Evolutionary conservation across 2,329 filamentous ascomycete genomes (phyloP), one percentile per base, ranked within the genome.

Genomic region (Clonostachys chloroleuca): DNA sequence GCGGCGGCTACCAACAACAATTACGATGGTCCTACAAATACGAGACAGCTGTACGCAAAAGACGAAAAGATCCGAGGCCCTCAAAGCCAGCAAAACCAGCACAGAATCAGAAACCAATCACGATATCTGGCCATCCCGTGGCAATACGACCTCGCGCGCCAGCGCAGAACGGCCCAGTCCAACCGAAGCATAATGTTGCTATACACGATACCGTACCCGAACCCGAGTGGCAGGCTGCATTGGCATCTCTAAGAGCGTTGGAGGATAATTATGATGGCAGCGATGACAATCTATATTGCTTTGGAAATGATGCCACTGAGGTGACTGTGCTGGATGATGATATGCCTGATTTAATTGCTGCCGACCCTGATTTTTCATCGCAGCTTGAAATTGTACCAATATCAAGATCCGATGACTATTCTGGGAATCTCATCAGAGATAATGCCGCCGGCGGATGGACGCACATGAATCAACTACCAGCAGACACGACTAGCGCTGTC

Each of bases 11-110:
- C n/a, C 54, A 54, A 51, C 54, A 54, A 18, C 60, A 62, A 17
- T 59, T 69, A 40, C 64, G 63, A 36, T 71, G 68, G 68, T 70
- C 68, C 0, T 69, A 67, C 50, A 71, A 70, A 41, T 64, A 71
- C 47, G 66, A 70, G 44, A n/a, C 35, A 24, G 34, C 12, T 18
- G 34, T 14, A 36, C 24, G 13, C 56, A 59, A 1, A 40, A 30
- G 24, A 30, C 24, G 24, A 30, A 30, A 30, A 30, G 24, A 30
- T 10, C 3, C 24, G 24, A 30, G 10, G 24, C 24, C 24, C 9
- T 8, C 34, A 53, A 46, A 45, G 16, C 42, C 20, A 39, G 42
- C 36, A 47, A 12, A 30, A 13, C 39, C 46, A 33, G 43, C 33
- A 30, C 46, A 49, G 16, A 14, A 20, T 34, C 37, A 34, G 24